Percentiles rank a stretch among this genome's conserved stretches.
These are phyloP conservation scores for Zygosaccharomyces lentus DNA, from an alignment of 805 yeast species.

Conservation along the genomic window DNA sequence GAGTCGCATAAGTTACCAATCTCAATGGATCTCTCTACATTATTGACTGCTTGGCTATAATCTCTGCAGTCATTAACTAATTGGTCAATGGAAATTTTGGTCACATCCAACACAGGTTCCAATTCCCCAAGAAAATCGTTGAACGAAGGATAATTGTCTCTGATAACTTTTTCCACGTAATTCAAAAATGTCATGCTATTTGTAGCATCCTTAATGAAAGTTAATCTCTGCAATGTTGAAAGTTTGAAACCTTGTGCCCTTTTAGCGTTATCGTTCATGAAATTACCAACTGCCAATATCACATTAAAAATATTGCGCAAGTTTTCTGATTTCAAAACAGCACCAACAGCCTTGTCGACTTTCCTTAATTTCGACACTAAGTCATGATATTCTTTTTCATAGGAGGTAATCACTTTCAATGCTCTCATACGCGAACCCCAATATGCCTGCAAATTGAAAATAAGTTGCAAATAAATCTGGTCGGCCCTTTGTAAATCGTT, in stretches of 20 bases:
- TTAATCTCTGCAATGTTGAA: constrained; percentile 82
- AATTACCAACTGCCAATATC: constrained; percentile 88
- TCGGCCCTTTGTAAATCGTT: constrained; percentile 82
- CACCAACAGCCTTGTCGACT: constrained; percentile 69
- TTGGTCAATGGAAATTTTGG: constrained; percentile 79
- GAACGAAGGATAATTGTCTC: constrained; percentile 77
- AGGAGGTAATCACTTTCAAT: constrained; percentile 60
- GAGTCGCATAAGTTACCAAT: constrained; percentile 85
- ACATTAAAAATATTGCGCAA: constrained; percentile 73
- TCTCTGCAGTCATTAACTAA: constrained; percentile 66
- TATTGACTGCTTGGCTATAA: constrained; percentile 55
- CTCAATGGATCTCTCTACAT: constrained; percentile 68
- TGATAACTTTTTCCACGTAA: constrained; percentile 83
- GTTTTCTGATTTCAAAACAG: constrained; percentile 60
- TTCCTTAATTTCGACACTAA: constrained; percentile 60
- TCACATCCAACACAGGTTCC: constrained; percentile 50
- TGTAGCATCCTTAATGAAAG: constrained; percentile 83
- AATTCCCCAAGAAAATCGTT: constrained; percentile 72
- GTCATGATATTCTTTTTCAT: constrained; percentile 74
- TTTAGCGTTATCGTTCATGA: constrained; percentile 89
- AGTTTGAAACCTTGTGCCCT: constrained; percentile 92
- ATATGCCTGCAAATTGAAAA: constrained; percentile 78
- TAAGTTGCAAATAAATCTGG: constrained; percentile 72
- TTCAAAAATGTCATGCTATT: constrained; percentile 87
- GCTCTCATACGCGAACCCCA: constrained; percentile 94